Percentiles rank a stretch among this genome's conserved stretches.
Conservation (phyloP, 768 basidiomycete species). For the Lactarius sanguifluus region DNA sequence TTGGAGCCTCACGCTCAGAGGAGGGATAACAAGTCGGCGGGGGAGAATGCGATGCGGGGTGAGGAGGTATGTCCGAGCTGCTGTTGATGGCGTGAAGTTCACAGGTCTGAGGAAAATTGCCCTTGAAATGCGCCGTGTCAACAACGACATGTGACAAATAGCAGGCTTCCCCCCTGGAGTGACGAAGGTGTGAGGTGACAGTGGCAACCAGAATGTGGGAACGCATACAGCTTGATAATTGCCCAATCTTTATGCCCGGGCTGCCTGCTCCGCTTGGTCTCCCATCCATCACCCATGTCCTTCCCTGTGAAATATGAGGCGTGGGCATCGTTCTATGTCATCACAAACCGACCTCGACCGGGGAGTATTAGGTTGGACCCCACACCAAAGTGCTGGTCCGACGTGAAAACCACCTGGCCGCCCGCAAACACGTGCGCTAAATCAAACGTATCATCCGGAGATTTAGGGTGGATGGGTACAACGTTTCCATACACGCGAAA, state of each 20-base stretch:
- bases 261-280: constrained; percentile 84
- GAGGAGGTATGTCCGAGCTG: constrained; percentile 37
- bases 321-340: constrained; percentile 7
- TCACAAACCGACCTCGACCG: constrained; percentile 59
- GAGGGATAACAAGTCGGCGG: constrained; percentile 26
- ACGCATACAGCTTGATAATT: constrained; percentile 78
- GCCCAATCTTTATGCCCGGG: constrained; percentile 89
- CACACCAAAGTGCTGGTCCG: constrained; percentile 94
- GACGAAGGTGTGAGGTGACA: constrained; percentile 4
- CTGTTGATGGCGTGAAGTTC: constrained; percentile 64
- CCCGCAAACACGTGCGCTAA: constrained; percentile 90
- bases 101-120: constrained; percentile 90
- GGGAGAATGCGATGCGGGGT: constrained; percentile 23
- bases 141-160: constrained; percentile 77
- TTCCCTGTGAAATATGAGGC: constrained; percentile 45
- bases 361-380: constrained; percentile 91
- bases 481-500: constrained; percentile 91
- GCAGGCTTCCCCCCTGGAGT: constrained; percentile 66
- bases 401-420: constrained; percentile 78
- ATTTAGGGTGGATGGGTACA: constrained; percentile 56
- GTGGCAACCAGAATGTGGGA: constrained; percentile 1
- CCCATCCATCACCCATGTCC: constrained; percentile 99
- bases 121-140: constrained; percentile 94
- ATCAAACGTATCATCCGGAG: constrained; percentile 59
- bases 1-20: constrained; percentile 33